Evolutionary conservation across 148 eudicot species (phyloP).

Genomic region (Arctostaphylos glauca): DNA sequence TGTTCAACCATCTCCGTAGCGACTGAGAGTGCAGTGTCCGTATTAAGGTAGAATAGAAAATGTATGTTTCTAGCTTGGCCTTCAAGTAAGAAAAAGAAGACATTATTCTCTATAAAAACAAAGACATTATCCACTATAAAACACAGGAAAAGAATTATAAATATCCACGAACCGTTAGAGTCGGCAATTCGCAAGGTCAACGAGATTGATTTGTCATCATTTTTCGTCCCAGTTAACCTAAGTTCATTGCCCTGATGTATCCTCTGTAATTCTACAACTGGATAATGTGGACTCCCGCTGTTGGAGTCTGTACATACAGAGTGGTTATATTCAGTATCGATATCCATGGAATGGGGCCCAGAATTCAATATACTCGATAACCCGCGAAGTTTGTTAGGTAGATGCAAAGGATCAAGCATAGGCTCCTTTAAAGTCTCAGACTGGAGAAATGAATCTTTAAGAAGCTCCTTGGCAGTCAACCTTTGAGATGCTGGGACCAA

Average conservation of each 20-base stretch:
- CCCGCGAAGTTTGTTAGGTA: slow-evolving; percentile 31
- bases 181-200: slow-evolving; percentile 57
- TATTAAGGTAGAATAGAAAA: slow-evolving; percentile 56
- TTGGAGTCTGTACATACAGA: slow-evolving; percentile 29
- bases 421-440: slow-evolving; percentile 35
- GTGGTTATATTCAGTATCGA: slow-evolving; percentile 46
- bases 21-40: slow-evolving; percentile 72
- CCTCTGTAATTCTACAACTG: slow-evolving; percentile 46
- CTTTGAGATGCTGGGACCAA: slow-evolving; percentile 60
- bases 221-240: slow-evolving; percentile 50
- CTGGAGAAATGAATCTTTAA: slow-evolving; percentile 62
- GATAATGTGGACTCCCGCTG: slow-evolving; percentile 23
- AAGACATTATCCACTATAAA: background rate
- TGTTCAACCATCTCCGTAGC: slow-evolving; percentile 89
- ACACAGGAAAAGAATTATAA: background rate
- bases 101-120: background rate
- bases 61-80: slow-evolving; percentile 61
- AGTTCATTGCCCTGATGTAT: slow-evolving; percentile 49
- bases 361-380: slow-evolving; percentile 23
- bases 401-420: slow-evolving; percentile 25
- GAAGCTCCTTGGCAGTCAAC: slow-evolving; percentile 67
- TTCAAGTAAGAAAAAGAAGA: slow-evolving; percentile 19
- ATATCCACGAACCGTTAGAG: slow-evolving; percentile 26
- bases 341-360: slow-evolving; percentile 51
- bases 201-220: slow-evolving; percentile 50